Base-by-base conservation (phyloP, 371 early-diverging fungal genomes). In the Choanephora cucurbitarum region DNA sequence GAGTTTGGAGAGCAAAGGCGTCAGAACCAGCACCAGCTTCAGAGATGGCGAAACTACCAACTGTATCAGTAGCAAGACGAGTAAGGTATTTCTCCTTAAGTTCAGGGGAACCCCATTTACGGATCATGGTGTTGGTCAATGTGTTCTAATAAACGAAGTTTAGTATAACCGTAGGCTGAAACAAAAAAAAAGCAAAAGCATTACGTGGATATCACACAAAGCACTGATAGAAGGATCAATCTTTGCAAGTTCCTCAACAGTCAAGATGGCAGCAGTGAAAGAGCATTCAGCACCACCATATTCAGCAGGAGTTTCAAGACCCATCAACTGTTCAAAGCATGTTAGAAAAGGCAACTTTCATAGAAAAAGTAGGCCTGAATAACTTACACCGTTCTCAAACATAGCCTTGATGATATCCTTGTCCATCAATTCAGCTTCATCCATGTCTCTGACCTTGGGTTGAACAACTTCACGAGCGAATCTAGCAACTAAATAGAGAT, bases 1-100 rank as follows among this genome's bases (percentile, higher is more conserved):
- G 83, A n/a, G 98, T 94, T 71, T 90, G 84, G 28, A 98, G 87
- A 22, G 98, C 94, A 81, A 98, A 98, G 19, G 99, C 98, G 69
- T 98, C 99, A 50, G 88, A 86, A 52, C 99, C 99, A 24, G 95
- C 86, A 17, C 88, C 90, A 33, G 95, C 89, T 73, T 98, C 99
- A 23, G 93, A 90, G 54, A 98, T 84, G 75, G 95, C 90, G 83
- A 98, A 98, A 75, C 91, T 94, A 39, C 97, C 97, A 31, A 98
- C 85, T 64, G 87, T 69, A 57, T 90, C 88, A 22, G 89, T 85
- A 19, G 96, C 91, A 23, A 97, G 83, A 57, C 79, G 82, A 19
- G 97, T 84, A 47, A 97, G 74, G 74, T 94, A 98, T 61, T 91
- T 91, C 49, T 89, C 72, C 78, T 95, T 85, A 52, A 91, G 80